Evolutionary conservation across 2,329 filamentous ascomycete genomes (phyloP).

Genomic region (Chrysoporthe puriensis): DNA sequence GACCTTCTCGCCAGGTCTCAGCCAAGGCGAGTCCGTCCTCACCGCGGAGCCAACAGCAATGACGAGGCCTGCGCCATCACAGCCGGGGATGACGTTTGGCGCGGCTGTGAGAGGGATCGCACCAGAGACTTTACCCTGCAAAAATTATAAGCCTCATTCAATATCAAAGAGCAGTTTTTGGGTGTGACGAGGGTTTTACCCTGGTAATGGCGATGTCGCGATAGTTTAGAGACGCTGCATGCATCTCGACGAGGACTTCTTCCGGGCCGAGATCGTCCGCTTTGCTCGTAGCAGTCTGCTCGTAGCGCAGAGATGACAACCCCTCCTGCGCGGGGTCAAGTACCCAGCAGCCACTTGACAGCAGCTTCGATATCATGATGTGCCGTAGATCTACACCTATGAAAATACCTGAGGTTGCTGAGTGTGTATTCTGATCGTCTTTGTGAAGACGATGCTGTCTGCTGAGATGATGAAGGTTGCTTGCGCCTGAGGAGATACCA

Average conservation of each 20-base stretch:
- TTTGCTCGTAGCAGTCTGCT: slow-evolving; percentile 3
- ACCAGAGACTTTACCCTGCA: slow-evolving; percentile 15
- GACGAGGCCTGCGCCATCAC: slow-evolving; percentile 48
- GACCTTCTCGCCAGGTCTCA: slow-evolving; percentile 60
- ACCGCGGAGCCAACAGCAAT: slow-evolving; percentile 58
- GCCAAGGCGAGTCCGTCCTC: slow-evolving; percentile 14
- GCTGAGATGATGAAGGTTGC: too few relatives aligned
- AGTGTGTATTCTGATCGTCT: too few relatives aligned
- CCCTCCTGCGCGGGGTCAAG: slow-evolving; percentile 20
- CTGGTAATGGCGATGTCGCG: slow-evolving; percentile 51
- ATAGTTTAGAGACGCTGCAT: slow-evolving; percentile 54
- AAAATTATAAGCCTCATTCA: slow-evolving; percentile 30
- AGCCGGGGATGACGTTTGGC: slow-evolving; percentile 38
- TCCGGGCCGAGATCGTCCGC: slow-evolving; percentile 52
- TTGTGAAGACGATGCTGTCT: too few relatives aligned
- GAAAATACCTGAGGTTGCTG: too few relatives aligned
- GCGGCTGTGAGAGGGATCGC: slow-evolving; percentile 25
- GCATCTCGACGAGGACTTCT: slow-evolving; percentile 63
- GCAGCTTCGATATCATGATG: slow-evolving; percentile 5
- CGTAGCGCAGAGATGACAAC: slow-evolving; percentile 15
- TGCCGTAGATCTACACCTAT: too few relatives aligned
- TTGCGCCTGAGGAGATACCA: too few relatives aligned
- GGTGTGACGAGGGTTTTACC: neutral
- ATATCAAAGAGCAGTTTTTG: slow-evolving; percentile 21
- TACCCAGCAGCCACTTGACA: slow-evolving; percentile 15